phyloP scores from a whole-genome alignment of 78 protist species.

The Dictyostelium brefeldianum region DNA sequence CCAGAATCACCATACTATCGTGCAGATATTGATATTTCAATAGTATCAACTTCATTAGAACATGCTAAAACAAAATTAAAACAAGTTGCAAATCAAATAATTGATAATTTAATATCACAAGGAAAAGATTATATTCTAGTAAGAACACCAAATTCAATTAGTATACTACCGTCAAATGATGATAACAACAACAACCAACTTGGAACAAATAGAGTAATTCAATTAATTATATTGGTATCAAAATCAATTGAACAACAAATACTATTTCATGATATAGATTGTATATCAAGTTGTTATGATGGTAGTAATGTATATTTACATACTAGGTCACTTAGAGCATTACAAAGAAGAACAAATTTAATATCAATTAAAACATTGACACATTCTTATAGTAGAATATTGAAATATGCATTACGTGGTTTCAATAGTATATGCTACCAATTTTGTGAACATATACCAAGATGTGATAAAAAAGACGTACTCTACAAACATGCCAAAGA shows the following conservation, averaged over 20 bases:
- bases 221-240: neutral
- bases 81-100: neutral
- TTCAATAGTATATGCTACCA: constrained; percentile 2
- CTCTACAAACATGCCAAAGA: neutral
- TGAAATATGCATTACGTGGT: constrained; percentile 6
- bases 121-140: neutral
- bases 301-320: constrained; percentile 11
- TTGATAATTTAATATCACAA: neutral
- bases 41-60: neutral
- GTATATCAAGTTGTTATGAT: neutral
- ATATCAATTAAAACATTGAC: neutral
- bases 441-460: constrained; percentile 1
- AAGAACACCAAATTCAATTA: constrained; percentile 23
- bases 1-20: constrained; percentile 4
- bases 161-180: neutral
- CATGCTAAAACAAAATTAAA: constrained; percentile 3
- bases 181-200: neutral
- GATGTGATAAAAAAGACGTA: constrained; percentile 10
- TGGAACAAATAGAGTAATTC: neutral
- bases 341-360: neutral
- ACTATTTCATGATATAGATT: constrained; percentile 9
- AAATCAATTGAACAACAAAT: constrained; percentile 15
- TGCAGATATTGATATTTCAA: neutral
- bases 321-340: neutral
- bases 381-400: neutral